phyloP scores from a whole-genome alignment of 2,329 filamentous ascomycete species.

The Fusarium piperis region DNA sequence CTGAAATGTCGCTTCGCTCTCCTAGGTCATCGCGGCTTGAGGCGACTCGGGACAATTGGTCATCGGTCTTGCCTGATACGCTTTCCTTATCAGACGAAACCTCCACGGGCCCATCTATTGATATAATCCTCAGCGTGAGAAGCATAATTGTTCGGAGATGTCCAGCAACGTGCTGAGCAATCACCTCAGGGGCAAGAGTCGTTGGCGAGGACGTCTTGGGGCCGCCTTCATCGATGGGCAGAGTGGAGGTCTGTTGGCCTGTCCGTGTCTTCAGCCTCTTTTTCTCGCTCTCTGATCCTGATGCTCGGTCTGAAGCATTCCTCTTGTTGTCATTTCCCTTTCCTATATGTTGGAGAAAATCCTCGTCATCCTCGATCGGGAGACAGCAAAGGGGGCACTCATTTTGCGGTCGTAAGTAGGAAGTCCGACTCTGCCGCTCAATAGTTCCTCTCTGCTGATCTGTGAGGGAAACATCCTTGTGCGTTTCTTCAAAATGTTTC shows the following conservation, averaged over 20 bases:
- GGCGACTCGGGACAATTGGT: background rate
- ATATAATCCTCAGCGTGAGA: background rate
- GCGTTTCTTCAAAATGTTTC: background rate
- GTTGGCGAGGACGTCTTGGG: background rate
- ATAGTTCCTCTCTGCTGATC: background rate
- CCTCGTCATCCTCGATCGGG: background rate
- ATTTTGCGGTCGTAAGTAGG: background rate
- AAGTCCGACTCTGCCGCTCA: background rate
- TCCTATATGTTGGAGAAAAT: too few relatives aligned
- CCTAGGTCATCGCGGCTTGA: background rate
- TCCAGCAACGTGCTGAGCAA: background rate
- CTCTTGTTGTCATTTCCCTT: background rate
- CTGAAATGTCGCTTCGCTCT: background rate
- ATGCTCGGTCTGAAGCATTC: background rate
- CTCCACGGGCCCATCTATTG: background rate
- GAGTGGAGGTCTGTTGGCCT: background rate
- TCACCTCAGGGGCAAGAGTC: background rate
- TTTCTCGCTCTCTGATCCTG: background rate
- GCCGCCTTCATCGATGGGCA: background rate
- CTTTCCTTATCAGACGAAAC: background rate
- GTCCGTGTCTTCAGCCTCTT: background rate
- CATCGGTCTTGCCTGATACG: background rate
- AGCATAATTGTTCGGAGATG: background rate
- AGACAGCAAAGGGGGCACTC: background rate
- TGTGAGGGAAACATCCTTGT: background rate